Percentiles rank a stretch among this genome's conserved stretches.
These are phyloP conservation scores for Coffea canephora DNA, from an alignment of 257 asterid genomes.

Conservation along the genomic window DNA sequence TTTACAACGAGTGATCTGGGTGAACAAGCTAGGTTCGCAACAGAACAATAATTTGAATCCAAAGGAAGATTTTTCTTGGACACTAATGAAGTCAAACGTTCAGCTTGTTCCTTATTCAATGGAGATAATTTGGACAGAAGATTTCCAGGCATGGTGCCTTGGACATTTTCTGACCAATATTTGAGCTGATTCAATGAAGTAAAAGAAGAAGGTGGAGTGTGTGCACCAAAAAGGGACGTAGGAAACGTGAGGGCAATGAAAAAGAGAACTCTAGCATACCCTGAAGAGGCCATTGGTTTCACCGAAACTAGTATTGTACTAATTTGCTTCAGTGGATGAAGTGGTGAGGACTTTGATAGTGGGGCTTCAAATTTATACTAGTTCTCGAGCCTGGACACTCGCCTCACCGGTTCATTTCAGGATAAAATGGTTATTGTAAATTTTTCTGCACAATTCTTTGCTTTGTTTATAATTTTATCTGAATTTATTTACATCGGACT, in stretches of 20 bases:
- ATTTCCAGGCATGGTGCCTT: slow-evolving; percentile 15
- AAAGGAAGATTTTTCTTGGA: slow-evolving; percentile 4
- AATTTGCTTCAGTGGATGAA: no score
- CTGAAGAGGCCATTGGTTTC: neutral
- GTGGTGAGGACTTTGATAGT: neutral
- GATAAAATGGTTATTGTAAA: no score
- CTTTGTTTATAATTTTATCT: no score
- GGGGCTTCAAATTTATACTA: neutral
- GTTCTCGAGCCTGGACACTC: neutral
- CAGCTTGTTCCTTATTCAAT: slow-evolving; percentile 1
- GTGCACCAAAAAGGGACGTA: neutral
- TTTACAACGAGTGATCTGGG: neutral
- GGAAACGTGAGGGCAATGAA: neutral
- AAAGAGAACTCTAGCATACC: no score
- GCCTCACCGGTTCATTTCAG: no score
- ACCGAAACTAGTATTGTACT: no score
- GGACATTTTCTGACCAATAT: slow-evolving; percentile 19
- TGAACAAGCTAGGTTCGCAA: slow-evolving; percentile 8
- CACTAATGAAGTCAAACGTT: slow-evolving; percentile 14
- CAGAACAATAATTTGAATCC: slow-evolving; percentile 6
- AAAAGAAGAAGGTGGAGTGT: neutral
- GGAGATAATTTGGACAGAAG: slow-evolving; percentile 23
- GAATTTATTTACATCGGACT: no score
- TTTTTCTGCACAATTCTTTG: no score
- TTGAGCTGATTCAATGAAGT: slow-evolving; percentile 11